Base-by-base conservation (phyloP, 2,329 filamentous ascomycete genomes). In the Pestalotiopsis sp. region DNA sequence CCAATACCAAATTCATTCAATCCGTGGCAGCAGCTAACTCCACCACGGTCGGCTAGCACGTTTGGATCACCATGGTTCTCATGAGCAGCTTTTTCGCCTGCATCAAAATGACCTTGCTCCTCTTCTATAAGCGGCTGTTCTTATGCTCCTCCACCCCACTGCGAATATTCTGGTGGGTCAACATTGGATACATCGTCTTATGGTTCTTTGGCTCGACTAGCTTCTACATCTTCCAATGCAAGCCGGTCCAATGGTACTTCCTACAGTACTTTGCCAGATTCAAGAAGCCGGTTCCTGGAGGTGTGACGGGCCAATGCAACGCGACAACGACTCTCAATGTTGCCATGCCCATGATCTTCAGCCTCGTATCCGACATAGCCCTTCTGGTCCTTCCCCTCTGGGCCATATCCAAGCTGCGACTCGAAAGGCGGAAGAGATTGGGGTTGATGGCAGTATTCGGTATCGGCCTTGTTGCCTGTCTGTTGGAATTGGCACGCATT, bases 31-130 rank as follows among this genome's bases (percentile, higher is more conserved):
- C 52, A 20, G 17, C 12, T 61, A 6, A 49, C 17, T 12, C 12
- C 23, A 67, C 2, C 2, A 13, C 20, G 12, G 23, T 13, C 7
- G 45, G 61, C 68, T 72, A 76, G 74, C 73, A 76, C 70, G 61
- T 76, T 23, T 76, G 74, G 74, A 73, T 76, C 9, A 76, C 72
- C 23, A 75, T 75, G 74, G 73, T 76, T 17, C 65, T 75, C n/a
- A 76, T 76, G 74, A 69, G 66, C 31, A 68, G 71, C 38, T 76
- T 74, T 62, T 76, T 76, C 39, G 58, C 67, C 58, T 70, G 69
- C 52, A 73, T 76, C 66, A 76, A 75, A 67, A 71, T 75, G 73
- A 74, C 72, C 12, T 52, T 76, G 20, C 73, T 76, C n/a, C 73
- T 75, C 71, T 75, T 76, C 61, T 76, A 76, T 59, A 71, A 62